These are phyloP conservation scores for Paecilomyces sp. DNA, from an alignment of 2,329 filamentous ascomycete genomes.

Conservation along the genomic window DNA sequence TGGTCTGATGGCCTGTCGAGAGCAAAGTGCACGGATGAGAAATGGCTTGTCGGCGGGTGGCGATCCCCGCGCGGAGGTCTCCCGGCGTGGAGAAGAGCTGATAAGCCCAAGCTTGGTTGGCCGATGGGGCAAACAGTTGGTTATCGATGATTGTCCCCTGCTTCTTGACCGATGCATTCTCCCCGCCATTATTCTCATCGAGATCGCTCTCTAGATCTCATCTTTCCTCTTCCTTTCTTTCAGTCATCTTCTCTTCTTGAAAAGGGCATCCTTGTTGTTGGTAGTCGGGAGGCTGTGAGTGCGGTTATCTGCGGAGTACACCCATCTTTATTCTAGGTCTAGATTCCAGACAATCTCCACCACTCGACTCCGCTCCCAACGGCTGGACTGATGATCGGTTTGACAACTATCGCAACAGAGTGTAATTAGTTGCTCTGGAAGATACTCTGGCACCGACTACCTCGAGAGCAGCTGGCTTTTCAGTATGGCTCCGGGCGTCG, in stretches of 20 bases:
- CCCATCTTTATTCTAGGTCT: not conserved
- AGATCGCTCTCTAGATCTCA: not conserved
- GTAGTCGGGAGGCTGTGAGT: not conserved
- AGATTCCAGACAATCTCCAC: not conserved
- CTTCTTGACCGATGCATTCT: not conserved
- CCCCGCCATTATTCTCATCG: slow-evolving; percentile 3
- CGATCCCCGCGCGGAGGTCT: slow-evolving; percentile 25
- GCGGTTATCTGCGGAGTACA: not conserved
- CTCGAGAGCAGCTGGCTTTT: slow-evolving; percentile 1
- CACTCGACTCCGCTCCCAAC: not conserved
- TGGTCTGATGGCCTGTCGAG: not conserved
- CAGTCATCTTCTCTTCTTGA: not conserved
- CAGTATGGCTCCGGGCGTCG: slow-evolving; percentile 52
- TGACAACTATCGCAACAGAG: not conserved
- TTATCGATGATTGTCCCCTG: not conserved
- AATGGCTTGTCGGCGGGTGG: slow-evolving; percentile 23
- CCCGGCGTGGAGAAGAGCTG: not conserved
- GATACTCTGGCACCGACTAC: not conserved
- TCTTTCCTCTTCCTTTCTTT: not conserved
- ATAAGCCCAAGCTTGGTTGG: slow-evolving; percentile 6
- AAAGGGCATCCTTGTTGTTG: not conserved
- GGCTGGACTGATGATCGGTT: not conserved
- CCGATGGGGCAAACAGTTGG: slow-evolving; percentile 12
- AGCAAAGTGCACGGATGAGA: not conserved
- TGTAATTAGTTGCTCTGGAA: not conserved